Conservation (phyloP, 768 basidiomycete species). For the Nidularia pulvinata region DNA sequence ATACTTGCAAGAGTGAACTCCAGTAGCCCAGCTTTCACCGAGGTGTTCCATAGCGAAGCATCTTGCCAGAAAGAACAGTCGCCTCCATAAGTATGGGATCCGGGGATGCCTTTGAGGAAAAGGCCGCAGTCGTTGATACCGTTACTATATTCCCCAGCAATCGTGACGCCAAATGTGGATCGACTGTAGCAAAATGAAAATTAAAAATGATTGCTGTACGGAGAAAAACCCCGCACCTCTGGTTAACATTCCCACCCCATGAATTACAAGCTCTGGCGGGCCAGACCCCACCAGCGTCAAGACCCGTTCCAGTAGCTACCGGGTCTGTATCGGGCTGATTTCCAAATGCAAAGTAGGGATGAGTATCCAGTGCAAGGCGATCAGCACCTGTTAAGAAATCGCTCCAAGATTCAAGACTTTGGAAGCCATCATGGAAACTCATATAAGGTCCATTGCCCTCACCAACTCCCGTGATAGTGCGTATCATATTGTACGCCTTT, state of each 20-base stretch:
- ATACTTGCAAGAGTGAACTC: constrained; percentile 59
- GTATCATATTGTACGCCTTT: constrained; percentile 60
- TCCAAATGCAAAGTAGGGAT: constrained; percentile 49
- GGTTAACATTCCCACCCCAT: constrained; percentile 61
- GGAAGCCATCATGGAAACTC: constrained; percentile 44
- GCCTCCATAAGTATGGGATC: constrained; percentile 21
- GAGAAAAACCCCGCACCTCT: constrained; percentile 27
- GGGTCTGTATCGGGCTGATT: constrained; percentile 28
- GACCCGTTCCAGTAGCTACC: constrained; percentile 33
- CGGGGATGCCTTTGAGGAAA: constrained; percentile 23
- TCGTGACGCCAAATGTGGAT: constrained; percentile 62
- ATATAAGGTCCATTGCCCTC: constrained; percentile 66
- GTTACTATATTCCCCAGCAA: constrained; percentile 80
- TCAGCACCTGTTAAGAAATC: constrained; percentile 36
- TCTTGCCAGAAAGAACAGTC: constrained; percentile 39
- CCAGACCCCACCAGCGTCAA: constrained; percentile 42
- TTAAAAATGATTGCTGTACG: background rate
- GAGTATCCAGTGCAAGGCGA: constrained; percentile 36
- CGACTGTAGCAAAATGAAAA: constrained; percentile 26
- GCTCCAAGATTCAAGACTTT: constrained; percentile 29
- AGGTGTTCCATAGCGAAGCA: constrained; percentile 52
- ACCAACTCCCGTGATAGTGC: constrained; percentile 73
- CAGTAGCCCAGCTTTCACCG: constrained; percentile 34
- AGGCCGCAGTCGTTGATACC: constrained; percentile 68
- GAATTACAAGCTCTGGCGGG: constrained; percentile 49